These are phyloP conservation scores for Cardiospermum halicacabum DNA, from an alignment of 345 rosid genomes.

Conservation along the genomic window DNA sequence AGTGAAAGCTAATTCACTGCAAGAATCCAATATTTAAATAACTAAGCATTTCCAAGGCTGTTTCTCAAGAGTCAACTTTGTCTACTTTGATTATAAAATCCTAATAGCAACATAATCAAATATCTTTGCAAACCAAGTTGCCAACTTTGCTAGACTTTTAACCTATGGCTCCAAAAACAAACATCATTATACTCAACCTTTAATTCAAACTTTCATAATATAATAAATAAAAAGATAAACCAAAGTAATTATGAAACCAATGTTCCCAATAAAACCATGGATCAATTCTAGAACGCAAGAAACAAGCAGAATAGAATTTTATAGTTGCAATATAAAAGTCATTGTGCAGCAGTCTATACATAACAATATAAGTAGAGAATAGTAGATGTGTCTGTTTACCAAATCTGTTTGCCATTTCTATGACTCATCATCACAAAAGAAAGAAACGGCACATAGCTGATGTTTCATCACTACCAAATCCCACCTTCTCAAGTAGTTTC, in stretches of 20 bases:
- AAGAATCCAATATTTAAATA: neutral
- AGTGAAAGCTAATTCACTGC: neutral
- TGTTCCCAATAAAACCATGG: too few species aligned
- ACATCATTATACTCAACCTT: neutral
- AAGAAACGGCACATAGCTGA: too few species aligned
- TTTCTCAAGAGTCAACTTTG: neutral
- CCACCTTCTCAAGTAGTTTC: neutral
- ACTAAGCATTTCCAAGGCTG: neutral
- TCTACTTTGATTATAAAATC: neutral
- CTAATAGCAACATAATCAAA: neutral
- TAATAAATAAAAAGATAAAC: too few species aligned
- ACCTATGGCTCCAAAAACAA: neutral
- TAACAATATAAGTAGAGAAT: neutral
- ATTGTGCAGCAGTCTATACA: neutral
- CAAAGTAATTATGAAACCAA: too few species aligned
- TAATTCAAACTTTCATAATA: too few species aligned
- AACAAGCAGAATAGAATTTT: too few species aligned
- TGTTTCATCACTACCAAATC: neutral
- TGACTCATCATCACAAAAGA: too few species aligned
- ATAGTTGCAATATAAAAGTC: neutral
- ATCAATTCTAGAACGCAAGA: too few species aligned
- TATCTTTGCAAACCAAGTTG: neutral
- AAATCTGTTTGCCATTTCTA: neutral
- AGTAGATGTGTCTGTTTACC: conserved; percentile 8
- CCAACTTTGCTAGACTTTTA: conserved; percentile 8